Base-by-base conservation (phyloP, 2,329 filamentous ascomycete species). In the Leptographium galeiforme region DNA sequence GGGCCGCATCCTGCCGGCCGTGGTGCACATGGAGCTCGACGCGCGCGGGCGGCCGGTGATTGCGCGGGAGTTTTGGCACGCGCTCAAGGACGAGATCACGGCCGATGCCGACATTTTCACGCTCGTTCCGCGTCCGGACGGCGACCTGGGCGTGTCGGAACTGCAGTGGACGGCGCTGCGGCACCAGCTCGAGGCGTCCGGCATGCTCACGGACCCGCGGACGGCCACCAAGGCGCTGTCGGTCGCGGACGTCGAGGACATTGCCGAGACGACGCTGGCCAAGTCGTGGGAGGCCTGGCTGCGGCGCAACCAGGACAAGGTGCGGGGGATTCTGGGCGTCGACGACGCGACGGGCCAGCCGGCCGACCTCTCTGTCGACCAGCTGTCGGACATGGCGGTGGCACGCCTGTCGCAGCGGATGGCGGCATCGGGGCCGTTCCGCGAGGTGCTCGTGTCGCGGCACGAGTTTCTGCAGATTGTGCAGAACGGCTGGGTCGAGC, bases 51-150 rank as follows among this genome's bases (percentile, higher is more conserved):
- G 74, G 11, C 65, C 70, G 0, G 66, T 76, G 25, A 75, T 87
- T 16, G 68, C 76, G 0, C 71, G 78, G 30, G 74, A 80, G 3
- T 85, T 89, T 56, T 89, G 80, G 77, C 71, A 78, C 53, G 84
- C 82, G 0, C 63, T 89, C 10, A 70, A 72, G 30, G 74, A 76
- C 52, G 71, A 75, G 54, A 74, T 85, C 48, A 68, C 67, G 19
- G 64, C 68, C 1, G 76, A 78, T 45, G 67, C 68, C 2, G 66
- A 68, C 34, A 69, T 80, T 41, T 62, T 79, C 40, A 73, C 68
- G 4, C 59, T 78, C 4, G 68, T 76, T 39, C 68, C 69, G 34
- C 63, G 66, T 4, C 62, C 64, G 2, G 61, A 69, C 16, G 64
- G 63, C n/a, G 67, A 66, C 19, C 62, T 68, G 14, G 59, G 69